Base-by-base conservation (phyloP, 1,284 basidiomycete species). In the Ceratobasidium sp. region DNA sequence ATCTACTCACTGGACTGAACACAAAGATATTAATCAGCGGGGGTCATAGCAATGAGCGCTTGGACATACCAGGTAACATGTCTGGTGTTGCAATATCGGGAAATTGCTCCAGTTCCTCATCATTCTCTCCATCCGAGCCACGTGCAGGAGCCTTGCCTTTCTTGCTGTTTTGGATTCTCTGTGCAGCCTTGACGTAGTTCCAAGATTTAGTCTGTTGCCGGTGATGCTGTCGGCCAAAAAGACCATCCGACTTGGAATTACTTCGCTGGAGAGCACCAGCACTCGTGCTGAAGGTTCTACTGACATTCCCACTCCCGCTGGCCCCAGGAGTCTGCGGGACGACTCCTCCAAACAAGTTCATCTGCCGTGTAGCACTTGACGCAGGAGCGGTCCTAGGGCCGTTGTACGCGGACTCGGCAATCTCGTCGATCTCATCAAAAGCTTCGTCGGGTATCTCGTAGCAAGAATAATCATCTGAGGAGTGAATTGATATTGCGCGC, bases 371-470 rank as follows among this genome's bases (percentile, higher is more conserved):
- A 23, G 67, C 67, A 30, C 34, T 71, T 1, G 67, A 71, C 0
- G 67, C 67, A 34, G 32, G 55, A 48, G 55, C 30, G 5, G 55
- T 34, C 26, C 53, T 16, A 48, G 23, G 32, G 50, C 55, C 67
- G 34, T 28, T 50, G 39, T 46, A 57, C n/a, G 45, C 67, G n/a
- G 67, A 71, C 34, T 71, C 67, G 9, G 67, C 67, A 41, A 71
- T 71, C 55, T 71, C 67, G 34, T 71, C 67, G 23, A 71, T 71
- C 55, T 71, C 67, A 28, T 71, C 67, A 18, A 71, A 50, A 30
- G 67, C 67, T n/a, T 71, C 67, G 30, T 71, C 55, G 43, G 67
- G 67, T 34, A 71, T 71, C 14, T 71, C 67, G 21, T 71, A 71
- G 32, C 67, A 71, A 23, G 55, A 58, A 45, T 71, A 71, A 21